Evolutionary conservation across 108 stramenopile species (phyloP).

Genomic region (Craspedostauros australis): DNA sequence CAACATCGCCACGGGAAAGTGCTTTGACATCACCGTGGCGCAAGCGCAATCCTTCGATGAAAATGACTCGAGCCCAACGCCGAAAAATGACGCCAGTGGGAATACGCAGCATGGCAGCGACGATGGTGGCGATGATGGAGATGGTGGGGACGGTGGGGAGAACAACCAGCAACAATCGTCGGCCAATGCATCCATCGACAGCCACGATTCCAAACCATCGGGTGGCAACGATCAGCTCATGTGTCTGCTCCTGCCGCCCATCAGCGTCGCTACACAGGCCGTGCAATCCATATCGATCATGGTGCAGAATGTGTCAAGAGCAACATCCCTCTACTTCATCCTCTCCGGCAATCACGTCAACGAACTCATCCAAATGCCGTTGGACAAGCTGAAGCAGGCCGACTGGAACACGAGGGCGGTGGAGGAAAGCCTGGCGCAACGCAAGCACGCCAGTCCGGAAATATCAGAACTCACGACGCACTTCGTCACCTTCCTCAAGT

Average conservation of each 20-base stretch:
- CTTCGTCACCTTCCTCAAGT: constrained; percentile 81
- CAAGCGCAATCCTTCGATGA: constrained; percentile 7
- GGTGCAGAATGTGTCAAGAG: constrained; percentile 80
- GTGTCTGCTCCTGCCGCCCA: constrained; percentile 39
- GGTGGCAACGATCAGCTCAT: background rate
- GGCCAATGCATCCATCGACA: background rate
- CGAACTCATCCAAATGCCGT: constrained; percentile 64
- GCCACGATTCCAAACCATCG: background rate
- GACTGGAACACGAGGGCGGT: constrained; percentile 10
- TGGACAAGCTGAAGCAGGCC: constrained; percentile 67
- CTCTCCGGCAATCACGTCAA: constrained; percentile 79
- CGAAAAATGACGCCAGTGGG: background rate
- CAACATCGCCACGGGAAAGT: constrained; percentile 52
- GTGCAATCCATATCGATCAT: constrained; percentile 81
- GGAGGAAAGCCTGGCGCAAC: background rate
- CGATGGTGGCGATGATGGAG: background rate
- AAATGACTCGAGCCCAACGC: background rate
- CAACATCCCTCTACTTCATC: constrained; percentile 75
- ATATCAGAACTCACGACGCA: constrained; percentile 74
- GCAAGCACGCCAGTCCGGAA: constrained; percentile 40
- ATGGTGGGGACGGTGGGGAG: background rate
- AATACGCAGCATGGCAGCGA: constrained; percentile 2
- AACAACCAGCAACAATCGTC: background rate
- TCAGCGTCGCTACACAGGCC: constrained; percentile 73
- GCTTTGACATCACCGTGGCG: constrained; percentile 28